Evolutionary conservation across 2,329 filamentous ascomycete genomes (phyloP).

Genomic region (Neofusicoccum parvum): DNA sequence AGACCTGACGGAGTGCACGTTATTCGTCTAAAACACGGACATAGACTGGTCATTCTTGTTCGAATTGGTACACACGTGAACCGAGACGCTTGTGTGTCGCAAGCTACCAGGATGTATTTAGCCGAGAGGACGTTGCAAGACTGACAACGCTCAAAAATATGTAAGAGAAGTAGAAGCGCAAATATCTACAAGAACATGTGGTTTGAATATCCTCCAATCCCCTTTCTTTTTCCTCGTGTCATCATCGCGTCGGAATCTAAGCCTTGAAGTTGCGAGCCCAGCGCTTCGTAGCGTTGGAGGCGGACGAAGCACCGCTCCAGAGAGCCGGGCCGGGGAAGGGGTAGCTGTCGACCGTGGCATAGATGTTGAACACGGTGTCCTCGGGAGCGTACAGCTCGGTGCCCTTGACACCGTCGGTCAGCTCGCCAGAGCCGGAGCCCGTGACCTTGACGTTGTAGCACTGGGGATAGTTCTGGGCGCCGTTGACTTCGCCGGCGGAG

Average conservation of each 20-base stretch:
- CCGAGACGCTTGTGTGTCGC: background rate
- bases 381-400: constrained; percentile 33
- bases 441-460: constrained; percentile 39
- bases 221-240: background rate
- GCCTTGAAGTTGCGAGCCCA: constrained; percentile 1
- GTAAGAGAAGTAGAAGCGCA: background rate
- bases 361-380: constrained; percentile 26
- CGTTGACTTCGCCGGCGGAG: constrained; percentile 35
- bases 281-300: background rate
- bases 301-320: constrained; percentile 8
- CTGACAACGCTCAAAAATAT: background rate
- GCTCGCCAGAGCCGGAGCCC: constrained; percentile 31
- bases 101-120: constrained; percentile 8
- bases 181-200: constrained; percentile 14
- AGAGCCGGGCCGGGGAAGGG: constrained; percentile 20
- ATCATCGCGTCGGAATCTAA: background rate
- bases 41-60: too few relatives aligned
- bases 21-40: too few relatives aligned
- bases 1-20: too few relatives aligned
- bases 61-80: background rate
- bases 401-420: constrained; percentile 32
- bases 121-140: too few relatives aligned
- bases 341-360: constrained; percentile 12
- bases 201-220: background rate
- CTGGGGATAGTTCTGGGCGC: constrained; percentile 40